These are phyloP conservation scores for Populus tomentosa DNA, from an alignment of 441 rosid genomes.

Conservation along the genomic window DNA sequence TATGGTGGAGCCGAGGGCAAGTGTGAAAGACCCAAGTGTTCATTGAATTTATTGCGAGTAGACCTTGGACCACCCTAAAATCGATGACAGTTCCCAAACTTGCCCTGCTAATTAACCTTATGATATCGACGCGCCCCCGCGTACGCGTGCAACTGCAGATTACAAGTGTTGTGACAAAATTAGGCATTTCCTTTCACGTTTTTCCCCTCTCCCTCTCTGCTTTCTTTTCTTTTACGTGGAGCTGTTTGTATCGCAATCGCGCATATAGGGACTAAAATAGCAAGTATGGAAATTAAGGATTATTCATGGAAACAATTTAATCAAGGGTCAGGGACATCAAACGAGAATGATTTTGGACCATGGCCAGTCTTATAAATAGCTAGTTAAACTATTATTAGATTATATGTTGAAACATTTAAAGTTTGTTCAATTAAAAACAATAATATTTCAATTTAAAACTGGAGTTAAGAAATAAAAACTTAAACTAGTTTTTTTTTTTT, in stretches of 20 bases:
- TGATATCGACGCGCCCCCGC: neutral
- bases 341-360: neutral
- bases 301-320: neutral
- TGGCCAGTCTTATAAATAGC: neutral
- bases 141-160: neutral
- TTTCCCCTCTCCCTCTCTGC: too few species aligned
- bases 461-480: neutral
- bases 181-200: too few species aligned
- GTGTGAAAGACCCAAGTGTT: neutral
- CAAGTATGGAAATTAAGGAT: neutral
- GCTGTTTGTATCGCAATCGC: neutral
- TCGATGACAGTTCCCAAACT: neutral
- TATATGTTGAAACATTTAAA: too few species aligned
- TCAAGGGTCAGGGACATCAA: neutral
- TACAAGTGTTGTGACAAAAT: too few species aligned
- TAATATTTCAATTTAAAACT: neutral
- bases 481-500: too few species aligned
- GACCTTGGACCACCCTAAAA: neutral
- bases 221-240: neutral
- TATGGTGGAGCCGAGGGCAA: neutral
- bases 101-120: neutral
- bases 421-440: neutral
- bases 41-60: neutral
- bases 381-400: neutral
- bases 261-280: neutral